phyloP scores from a whole-genome alignment of 2,329 filamentous ascomycete genomes.

The Westerdykella sp. region DNA sequence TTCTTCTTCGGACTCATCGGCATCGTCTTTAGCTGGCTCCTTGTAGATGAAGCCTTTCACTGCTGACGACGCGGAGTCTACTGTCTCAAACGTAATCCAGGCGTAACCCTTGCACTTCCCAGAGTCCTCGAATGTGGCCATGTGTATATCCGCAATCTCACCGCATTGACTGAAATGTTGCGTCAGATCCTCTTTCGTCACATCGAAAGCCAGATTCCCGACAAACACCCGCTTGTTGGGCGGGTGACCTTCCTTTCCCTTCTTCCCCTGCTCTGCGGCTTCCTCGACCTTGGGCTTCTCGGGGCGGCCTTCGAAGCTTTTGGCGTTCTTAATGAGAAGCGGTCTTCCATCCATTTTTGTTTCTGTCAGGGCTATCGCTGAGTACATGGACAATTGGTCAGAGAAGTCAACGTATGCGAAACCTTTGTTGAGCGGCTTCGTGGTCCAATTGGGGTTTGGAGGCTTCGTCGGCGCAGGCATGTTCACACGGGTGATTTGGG shows the following conservation, averaged over 20 bases:
- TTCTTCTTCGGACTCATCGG: slow-evolving; percentile 45
- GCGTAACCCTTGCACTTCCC: slow-evolving; percentile 98
- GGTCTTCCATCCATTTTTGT: slow-evolving; percentile 68
- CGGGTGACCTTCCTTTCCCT: slow-evolving; percentile 44
- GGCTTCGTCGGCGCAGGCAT: slow-evolving; percentile 54
- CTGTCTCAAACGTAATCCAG: slow-evolving; percentile 84
- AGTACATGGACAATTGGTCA: slow-evolving; percentile 59
- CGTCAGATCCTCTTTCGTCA: slow-evolving; percentile 67
- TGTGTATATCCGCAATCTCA: slow-evolving; percentile 71
- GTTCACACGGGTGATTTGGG: slow-evolving; percentile 77
- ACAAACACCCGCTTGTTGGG: slow-evolving; percentile 81
- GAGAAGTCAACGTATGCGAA: slow-evolving; percentile 95
- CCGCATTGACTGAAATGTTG: slow-evolving; percentile 83
- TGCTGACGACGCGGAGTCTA: slow-evolving; percentile 66
- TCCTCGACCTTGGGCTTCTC: slow-evolving; percentile 50
- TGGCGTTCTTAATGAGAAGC: slow-evolving; percentile 88
- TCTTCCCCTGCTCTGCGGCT: slow-evolving; percentile 34
- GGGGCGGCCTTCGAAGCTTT: slow-evolving; percentile 84
- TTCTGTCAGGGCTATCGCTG: slow-evolving; percentile 83
- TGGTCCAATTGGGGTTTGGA: slow-evolving; percentile 36
- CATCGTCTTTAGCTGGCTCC: slow-evolving; percentile 54
- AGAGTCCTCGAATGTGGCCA: slow-evolving; percentile 92
- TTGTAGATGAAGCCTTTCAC: slow-evolving; percentile 77
- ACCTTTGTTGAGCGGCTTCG: slow-evolving; percentile 69
- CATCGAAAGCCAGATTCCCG: slow-evolving; percentile 50